A percentile compares a stretch with the other conserved stretches of the same genome.
Conservation (phyloP, 2,329 filamentous ascomycete species). For the Microdochium nivale region DNA sequence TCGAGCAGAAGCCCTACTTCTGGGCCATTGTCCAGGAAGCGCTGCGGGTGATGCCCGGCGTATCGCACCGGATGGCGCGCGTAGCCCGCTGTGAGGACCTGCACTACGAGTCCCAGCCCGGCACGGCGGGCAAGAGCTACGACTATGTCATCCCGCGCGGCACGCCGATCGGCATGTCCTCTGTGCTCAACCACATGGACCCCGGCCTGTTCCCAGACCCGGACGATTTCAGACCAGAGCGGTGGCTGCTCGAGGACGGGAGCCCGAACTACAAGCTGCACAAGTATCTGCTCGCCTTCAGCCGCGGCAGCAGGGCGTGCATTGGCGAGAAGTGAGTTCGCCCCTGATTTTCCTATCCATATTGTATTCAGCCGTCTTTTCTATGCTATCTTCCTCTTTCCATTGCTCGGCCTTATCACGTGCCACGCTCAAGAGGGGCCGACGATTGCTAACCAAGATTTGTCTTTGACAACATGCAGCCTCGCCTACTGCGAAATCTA, state of each 20-base stretch:
- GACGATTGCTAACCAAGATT: not conserved
- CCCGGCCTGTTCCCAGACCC: slow-evolving; percentile 16
- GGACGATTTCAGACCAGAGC: slow-evolving; percentile 8
- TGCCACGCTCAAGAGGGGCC: not conserved
- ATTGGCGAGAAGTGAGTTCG: slow-evolving; percentile 2
- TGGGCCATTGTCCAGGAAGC: slow-evolving; percentile 3
- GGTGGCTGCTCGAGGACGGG: slow-evolving; percentile 12
- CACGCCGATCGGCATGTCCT: slow-evolving; percentile 23
- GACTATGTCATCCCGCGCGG: slow-evolving; percentile 9
- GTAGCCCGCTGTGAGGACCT: slow-evolving; percentile 2
- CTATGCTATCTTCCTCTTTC: slow-evolving; percentile 2
- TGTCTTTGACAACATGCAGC: not conserved
- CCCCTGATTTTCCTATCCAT: slow-evolving; percentile 1
- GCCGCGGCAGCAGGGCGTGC: slow-evolving; percentile 15
- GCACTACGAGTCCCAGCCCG: not conserved
- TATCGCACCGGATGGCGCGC: slow-evolving; percentile 1
- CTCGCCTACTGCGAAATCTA: slow-evolving; percentile 1
- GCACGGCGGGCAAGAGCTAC: not conserved
- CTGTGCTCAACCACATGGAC: slow-evolving; percentile 21
- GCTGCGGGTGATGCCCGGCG: slow-evolving; percentile 1
- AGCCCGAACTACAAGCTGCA: not conserved
- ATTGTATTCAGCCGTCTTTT: no score
- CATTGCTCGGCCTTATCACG: no score
- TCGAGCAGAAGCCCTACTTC: slow-evolving; percentile 2
- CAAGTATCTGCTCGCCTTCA: not conserved